Evolutionary conservation across 148 eudicot species (phyloP).

Genomic region (Talinum fruticosum): DNA sequence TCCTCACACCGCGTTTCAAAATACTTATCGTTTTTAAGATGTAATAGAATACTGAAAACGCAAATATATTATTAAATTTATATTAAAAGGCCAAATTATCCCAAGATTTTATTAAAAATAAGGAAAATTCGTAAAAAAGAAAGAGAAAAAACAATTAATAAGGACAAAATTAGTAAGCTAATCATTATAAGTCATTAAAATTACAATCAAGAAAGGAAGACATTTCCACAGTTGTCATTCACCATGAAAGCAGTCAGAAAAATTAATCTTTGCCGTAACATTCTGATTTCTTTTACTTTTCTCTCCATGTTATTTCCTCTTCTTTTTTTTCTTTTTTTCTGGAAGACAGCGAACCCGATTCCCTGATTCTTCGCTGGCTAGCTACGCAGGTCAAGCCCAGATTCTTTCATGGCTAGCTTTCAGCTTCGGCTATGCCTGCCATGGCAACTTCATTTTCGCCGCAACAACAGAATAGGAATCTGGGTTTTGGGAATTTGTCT

Average conservation of each 20-base stretch:
- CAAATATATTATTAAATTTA: too few species aligned
- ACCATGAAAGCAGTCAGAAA: not conserved
- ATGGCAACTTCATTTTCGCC: slow-evolving; percentile 13
- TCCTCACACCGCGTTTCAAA: too few species aligned
- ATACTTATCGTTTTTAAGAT: too few species aligned
- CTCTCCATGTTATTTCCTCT: not conserved
- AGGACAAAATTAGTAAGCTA: too few species aligned
- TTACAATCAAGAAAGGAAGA: too few species aligned
- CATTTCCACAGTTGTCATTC: not conserved
- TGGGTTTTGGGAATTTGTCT: not conserved
- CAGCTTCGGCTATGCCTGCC: not conserved
- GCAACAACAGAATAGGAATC: slow-evolving; percentile 13
- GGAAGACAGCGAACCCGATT: not conserved
- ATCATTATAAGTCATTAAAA: too few species aligned
- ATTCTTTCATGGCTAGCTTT: not conserved
- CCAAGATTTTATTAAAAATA: too few species aligned
- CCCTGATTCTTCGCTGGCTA: not conserved
- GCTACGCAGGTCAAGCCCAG: not conserved
- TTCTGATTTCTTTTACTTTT: slow-evolving; percentile 25
- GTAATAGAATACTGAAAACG: too few species aligned
- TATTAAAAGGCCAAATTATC: too few species aligned
- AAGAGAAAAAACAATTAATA: too few species aligned
- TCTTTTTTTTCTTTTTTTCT: too few species aligned
- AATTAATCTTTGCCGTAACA: not conserved
- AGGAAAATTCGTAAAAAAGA: too few species aligned